A percentile compares a stretch with the other conserved stretches of the same genome.
Conservation (phyloP, 2,329 filamentous ascomycete genomes). For the Fusarium bulbicola region DNA sequence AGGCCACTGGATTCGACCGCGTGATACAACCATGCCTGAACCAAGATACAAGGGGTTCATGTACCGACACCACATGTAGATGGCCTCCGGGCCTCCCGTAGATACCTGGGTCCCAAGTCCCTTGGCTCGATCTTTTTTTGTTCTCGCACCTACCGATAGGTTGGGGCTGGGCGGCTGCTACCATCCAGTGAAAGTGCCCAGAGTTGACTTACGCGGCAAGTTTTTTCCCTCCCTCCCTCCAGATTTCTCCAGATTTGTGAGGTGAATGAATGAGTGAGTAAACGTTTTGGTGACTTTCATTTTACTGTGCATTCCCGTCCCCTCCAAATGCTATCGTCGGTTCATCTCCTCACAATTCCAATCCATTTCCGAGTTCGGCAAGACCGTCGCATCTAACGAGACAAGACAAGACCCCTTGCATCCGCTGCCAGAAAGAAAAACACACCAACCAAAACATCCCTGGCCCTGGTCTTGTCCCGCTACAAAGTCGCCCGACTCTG, state of each 20-base stretch:
- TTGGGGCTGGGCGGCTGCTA: conserved; percentile 14
- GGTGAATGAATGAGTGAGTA: not conserved
- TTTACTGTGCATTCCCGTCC: not conserved
- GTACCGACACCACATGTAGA: conserved; percentile 1
- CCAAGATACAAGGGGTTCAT: not conserved
- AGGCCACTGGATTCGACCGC: conserved; percentile 16
- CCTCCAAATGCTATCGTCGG: not conserved
- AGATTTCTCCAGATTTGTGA: not conserved
- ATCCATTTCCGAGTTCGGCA: not conserved
- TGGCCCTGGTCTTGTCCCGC: not conserved
- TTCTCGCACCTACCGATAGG: conserved; percentile 7
- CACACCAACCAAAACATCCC: not conserved
- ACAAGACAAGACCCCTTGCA: not conserved
- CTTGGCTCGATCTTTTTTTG: not conserved
- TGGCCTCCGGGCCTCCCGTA: not conserved
- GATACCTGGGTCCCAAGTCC: conserved; percentile 10
- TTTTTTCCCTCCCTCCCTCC: not conserved
- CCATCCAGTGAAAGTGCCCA: conserved; percentile 19
- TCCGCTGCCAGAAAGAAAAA: not conserved
- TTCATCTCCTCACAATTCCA: conserved; percentile 26
- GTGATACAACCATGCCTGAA: conserved; percentile 7
- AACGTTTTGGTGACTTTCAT: not conserved
- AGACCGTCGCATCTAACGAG: not conserved
- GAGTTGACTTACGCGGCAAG: conserved; percentile 18
- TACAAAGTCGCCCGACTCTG: conserved; percentile 14